These are phyloP conservation scores for Russula griseocarnosa DNA, from an alignment of 768 basidiomycete species.

Conservation along the genomic window DNA sequence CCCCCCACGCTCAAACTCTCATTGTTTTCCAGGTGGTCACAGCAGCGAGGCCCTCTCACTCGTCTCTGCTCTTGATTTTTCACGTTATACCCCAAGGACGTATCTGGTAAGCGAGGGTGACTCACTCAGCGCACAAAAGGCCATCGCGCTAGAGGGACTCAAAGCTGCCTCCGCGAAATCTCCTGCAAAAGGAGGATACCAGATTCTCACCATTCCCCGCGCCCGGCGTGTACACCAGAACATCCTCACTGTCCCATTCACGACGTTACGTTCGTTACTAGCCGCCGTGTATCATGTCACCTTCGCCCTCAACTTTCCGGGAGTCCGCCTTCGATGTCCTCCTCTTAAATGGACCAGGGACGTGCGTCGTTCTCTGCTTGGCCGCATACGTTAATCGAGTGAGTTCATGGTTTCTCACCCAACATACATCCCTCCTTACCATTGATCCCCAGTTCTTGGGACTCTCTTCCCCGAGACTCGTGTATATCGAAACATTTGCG, in stretches of 20 bases:
- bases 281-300: constrained; percentile 60
- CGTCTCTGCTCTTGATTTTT: constrained; percentile 65
- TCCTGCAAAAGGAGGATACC: constrained; percentile 37
- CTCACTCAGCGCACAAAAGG: constrained; percentile 68
- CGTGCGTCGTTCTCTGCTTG: constrained; percentile 74
- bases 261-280: constrained; percentile 58
- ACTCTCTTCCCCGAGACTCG: constrained; percentile 60
- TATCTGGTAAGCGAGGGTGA: constrained; percentile 87
- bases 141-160: constrained; percentile 53
- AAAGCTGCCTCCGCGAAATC: constrained; percentile 32
- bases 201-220: constrained; percentile 70
- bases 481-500: constrained; percentile 95
- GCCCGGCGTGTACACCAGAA: constrained; percentile 85
- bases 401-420: constrained; percentile 31
- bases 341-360: constrained; percentile 92
- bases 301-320: constrained; percentile 37
- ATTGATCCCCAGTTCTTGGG: constrained; percentile 61
- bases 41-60: constrained; percentile 82
- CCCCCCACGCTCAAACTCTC: constrained; percentile 22
- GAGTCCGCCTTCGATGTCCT: constrained; percentile 64
- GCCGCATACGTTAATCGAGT: constrained; percentile 72
- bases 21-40: constrained; percentile 70
- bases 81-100: constrained; percentile 67
- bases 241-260: constrained; percentile 61
- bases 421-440: constrained; percentile 3